Conservation (phyloP, 1,139 yeast genomes). For the Groenewaldozyma auringiensis region DNA sequence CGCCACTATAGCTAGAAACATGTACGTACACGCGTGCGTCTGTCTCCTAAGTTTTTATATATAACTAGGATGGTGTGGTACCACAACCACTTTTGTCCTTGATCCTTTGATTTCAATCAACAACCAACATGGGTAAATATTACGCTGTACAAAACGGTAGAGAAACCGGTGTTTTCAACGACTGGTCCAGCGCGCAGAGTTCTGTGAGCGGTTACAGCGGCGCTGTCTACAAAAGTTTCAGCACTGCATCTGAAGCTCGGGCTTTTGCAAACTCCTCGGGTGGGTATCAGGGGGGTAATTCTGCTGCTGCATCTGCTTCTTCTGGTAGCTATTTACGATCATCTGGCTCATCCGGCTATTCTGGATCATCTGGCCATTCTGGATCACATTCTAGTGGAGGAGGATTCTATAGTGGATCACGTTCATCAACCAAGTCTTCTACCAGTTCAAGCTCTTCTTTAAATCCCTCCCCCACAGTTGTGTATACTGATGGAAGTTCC, state of each 20-base stretch:
- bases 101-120: too few relatives aligned
- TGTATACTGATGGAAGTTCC: slow-evolving; percentile 72
- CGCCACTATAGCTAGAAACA: too few relatives aligned
- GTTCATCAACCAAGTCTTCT: background rate
- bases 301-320: slow-evolving; percentile 11
- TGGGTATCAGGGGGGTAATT: slow-evolving; percentile 10
- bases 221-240: slow-evolving; percentile 51
- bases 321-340: slow-evolving; percentile 3
- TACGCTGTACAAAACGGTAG: slow-evolving; percentile 61
- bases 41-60: too few relatives aligned
- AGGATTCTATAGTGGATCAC: background rate
- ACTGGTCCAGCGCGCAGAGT: slow-evolving; percentile 37
- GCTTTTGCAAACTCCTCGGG: slow-evolving; percentile 25
- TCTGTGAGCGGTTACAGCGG: slow-evolving; percentile 48
- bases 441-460: background rate
- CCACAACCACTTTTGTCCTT: too few relatives aligned
- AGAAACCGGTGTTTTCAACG: slow-evolving; percentile 41
- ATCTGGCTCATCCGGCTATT: slow-evolving; percentile 3
- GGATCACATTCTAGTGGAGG: background rate
- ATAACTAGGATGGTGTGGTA: too few relatives aligned
- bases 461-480: slow-evolving; percentile 9
- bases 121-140: slow-evolving; percentile 25
- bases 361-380: slow-evolving; percentile 2
- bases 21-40: too few relatives aligned
- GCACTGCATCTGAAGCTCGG: slow-evolving; percentile 39